A percentile compares a stretch with the other conserved stretches of the same genome.
phyloP scores from a whole-genome alignment of 208 protist species.

The Leishmania lainsoni region DNA sequence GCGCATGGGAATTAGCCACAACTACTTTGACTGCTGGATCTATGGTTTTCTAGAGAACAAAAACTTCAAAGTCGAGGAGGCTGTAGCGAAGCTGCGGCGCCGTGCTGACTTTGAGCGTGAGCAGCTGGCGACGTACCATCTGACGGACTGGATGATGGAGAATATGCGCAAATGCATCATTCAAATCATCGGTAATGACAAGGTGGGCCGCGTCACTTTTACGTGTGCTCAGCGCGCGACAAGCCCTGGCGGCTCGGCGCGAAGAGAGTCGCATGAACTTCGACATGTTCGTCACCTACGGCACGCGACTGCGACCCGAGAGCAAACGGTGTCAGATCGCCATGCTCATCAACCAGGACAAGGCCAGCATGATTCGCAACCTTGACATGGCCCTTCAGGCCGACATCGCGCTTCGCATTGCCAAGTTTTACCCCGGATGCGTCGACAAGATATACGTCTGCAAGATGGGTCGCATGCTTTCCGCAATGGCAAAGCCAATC shows the following conservation, averaged over 20 bases:
- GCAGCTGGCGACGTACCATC: conserved; percentile 55
- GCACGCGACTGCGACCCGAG: conserved; percentile 57
- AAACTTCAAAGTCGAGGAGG: conserved; percentile 75
- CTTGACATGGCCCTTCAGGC: conserved; percentile 80
- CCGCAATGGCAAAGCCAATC: conserved; percentile 67
- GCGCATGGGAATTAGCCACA: conserved; percentile 59
- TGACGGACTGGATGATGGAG: conserved; percentile 74
- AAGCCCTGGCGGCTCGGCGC: conserved; percentile 39
- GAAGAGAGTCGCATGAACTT: conserved; percentile 62
- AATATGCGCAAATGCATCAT: conserved; percentile 75
- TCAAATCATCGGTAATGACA: conserved; percentile 76
- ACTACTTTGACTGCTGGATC: conserved; percentile 85
- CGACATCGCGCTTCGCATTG: conserved; percentile 70
- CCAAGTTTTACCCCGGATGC: conserved; percentile 76
- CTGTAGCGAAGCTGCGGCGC: conserved; percentile 71
- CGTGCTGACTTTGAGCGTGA: conserved; percentile 66
- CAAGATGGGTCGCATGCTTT: conserved; percentile 68
- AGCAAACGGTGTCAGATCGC: conserved; percentile 65
- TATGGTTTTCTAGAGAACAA: conserved; percentile 89
- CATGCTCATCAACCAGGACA: conserved; percentile 81
- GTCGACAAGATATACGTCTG: conserved; percentile 83
- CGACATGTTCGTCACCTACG: conserved; percentile 82
- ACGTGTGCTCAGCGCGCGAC: conserved; percentile 62
- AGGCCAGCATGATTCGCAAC: conserved; percentile 71
- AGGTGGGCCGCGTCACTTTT: conserved; percentile 56